Evolutionary conservation across 257 asterid genomes (phyloP).

Genomic region (Penstemon eatonii): DNA sequence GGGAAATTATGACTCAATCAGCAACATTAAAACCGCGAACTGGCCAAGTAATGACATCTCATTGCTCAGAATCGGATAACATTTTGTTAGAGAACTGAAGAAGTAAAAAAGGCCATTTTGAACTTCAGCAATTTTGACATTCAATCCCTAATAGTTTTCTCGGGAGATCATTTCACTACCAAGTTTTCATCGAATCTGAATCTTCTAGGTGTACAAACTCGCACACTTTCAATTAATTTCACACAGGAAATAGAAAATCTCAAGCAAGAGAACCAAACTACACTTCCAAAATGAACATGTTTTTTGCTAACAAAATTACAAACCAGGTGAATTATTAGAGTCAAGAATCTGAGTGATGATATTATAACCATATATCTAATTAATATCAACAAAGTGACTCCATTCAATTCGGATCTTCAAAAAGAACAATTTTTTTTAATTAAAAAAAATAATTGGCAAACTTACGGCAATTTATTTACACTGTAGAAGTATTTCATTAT

Average conservation of each 20-base stretch:
- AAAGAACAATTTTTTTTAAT: too few relatives aligned
- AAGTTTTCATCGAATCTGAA: neutral
- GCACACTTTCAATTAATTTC: neutral
- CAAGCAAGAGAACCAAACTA: neutral
- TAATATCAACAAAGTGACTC: neutral
- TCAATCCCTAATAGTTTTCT: neutral
- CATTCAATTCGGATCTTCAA: neutral
- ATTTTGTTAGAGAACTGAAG: neutral
- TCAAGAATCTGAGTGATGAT: slow-evolving; percentile 2
- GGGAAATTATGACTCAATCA: neutral
- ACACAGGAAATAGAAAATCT: neutral
- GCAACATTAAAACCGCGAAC: neutral
- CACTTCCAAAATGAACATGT: neutral
- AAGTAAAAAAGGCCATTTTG: neutral
- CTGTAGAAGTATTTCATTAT: slow-evolving; percentile 3
- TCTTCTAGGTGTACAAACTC: neutral
- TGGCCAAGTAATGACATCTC: neutral
- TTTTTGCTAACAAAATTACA: neutral
- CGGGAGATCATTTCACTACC: slow-evolving; percentile 9
- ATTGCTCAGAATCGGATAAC: neutral
- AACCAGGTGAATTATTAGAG: neutral
- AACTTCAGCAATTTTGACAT: slow-evolving; percentile 6
- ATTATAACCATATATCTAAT: neutral
- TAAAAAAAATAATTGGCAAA: too few relatives aligned
- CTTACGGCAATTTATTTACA: too few relatives aligned